Evolutionary conservation across 805 yeast species (phyloP).

Genomic region (Wickerhamiella occidentalis): DNA sequence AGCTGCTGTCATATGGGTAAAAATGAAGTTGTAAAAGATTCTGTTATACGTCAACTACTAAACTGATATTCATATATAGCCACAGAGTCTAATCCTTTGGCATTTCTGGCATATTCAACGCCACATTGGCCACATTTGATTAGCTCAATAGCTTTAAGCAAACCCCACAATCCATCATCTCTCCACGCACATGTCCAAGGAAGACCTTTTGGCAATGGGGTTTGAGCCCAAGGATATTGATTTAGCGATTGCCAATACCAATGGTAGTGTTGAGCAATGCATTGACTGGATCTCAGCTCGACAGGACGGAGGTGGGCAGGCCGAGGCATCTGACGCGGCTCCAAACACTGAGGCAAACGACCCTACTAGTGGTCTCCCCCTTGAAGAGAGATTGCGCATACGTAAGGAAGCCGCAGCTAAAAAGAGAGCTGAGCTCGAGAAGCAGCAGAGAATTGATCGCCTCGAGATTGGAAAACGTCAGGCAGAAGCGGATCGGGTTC

Average conservation of each 20-base stretch:
- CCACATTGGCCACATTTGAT: no score
- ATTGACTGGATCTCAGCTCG: conserved; percentile 26
- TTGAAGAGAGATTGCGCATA: conserved; percentile 25
- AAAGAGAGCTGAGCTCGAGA: conserved; percentile 26
- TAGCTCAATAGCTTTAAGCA: no score
- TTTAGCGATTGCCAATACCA: conserved; percentile 20
- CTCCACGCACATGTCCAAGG: neutral
- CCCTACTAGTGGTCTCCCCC: conserved; percentile 13
- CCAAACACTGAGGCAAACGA: neutral
- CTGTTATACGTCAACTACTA: no score
- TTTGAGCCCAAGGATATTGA: conserved; percentile 26
- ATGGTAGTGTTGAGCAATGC: conserved; percentile 23
- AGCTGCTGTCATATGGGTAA: no score
- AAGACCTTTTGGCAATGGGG: conserved; percentile 22
- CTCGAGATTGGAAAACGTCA: conserved; percentile 23
- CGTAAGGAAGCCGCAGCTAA: conserved; percentile 25
- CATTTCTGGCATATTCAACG: no score
- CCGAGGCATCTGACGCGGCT: no score
- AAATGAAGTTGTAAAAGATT: no score
- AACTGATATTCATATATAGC: no score
- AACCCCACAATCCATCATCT: no score
- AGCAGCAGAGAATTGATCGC: conserved; percentile 25
- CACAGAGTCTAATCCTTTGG: no score
- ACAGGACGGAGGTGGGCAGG: conserved; percentile 15
- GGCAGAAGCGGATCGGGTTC: conserved; percentile 22